A percentile compares a stretch with the other conserved stretches of the same genome.
Evolutionary conservation across 306 rosid genomes (phyloP).

Genomic region (Gillenia trifoliata): DNA sequence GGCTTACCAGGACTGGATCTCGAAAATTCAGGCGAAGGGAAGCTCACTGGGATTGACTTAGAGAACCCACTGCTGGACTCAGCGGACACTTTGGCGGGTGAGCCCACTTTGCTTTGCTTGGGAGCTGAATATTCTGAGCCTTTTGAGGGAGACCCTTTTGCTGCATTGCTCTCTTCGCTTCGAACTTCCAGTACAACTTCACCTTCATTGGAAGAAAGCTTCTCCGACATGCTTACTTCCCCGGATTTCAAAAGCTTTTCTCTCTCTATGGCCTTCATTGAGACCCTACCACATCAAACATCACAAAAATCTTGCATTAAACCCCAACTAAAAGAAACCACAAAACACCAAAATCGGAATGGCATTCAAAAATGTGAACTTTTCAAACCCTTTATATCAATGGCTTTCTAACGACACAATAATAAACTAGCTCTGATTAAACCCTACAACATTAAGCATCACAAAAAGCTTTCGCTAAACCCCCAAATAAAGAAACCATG

Average conservation of each 20-base stretch:
- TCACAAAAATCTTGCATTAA: neutral
- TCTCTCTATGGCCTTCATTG: constrained; percentile 35
- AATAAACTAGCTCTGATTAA: too few relatives aligned
- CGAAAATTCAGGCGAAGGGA: constrained; percentile 47
- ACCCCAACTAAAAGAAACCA: neutral
- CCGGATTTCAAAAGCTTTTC: constrained; percentile 16
- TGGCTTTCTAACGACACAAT: neutral
- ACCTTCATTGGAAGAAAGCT: constrained; percentile 32
- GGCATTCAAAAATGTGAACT: neutral
- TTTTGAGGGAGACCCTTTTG: constrained; percentile 27
- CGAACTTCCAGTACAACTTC: constrained; percentile 50
- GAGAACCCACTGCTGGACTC: constrained; percentile 16
- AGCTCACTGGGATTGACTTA: constrained; percentile 39
- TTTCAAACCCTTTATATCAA: constrained; percentile 13
- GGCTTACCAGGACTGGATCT: constrained; percentile 46
- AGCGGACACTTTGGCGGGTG: constrained; percentile 13
- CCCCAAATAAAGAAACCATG: neutral
- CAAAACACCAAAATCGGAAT: neutral
- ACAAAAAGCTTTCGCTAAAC: neutral
- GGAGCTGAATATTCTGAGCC: constrained; percentile 16
- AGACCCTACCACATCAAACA: constrained; percentile 23
- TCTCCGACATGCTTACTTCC: constrained; percentile 55
- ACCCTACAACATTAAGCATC: neutral
- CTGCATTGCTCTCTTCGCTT: constrained; percentile 27
- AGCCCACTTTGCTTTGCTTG: constrained; percentile 21